Evolutionary conservation across 2,329 filamentous ascomycete species (phyloP).

Genomic region (Metarhizium guizhouense): DNA sequence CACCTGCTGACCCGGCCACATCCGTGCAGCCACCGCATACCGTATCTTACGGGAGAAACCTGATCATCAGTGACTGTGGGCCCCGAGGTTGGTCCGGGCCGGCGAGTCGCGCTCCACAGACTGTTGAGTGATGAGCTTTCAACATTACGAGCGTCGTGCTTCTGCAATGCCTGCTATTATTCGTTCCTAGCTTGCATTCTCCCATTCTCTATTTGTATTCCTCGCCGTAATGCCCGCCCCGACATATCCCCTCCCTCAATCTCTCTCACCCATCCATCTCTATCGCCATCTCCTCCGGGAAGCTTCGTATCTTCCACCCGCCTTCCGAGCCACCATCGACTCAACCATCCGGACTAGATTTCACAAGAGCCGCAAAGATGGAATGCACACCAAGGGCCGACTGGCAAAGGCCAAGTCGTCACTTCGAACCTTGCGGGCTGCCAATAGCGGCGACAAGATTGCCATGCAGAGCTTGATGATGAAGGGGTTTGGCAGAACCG

Average conservation of each 20-base stretch:
- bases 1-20: too few relatives aligned
- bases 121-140: neutral
- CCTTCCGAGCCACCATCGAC: slow-evolving; percentile 36
- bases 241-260: slow-evolving; percentile 13
- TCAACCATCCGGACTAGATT: slow-evolving; percentile 37
- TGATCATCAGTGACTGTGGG: neutral
- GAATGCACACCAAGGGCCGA: slow-evolving; percentile 18
- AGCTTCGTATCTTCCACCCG: slow-evolving; percentile 47
- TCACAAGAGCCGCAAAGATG: slow-evolving; percentile 26
- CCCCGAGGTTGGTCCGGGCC: slow-evolving; percentile 5
- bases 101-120: neutral
- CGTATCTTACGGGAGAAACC: too few relatives aligned
- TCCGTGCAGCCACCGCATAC: too few relatives aligned
- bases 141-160: too few relatives aligned
- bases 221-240: slow-evolving; percentile 19
- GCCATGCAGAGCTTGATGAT: slow-evolving; percentile 40
- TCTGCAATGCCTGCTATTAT: neutral
- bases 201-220: neutral
- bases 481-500: slow-evolving; percentile 43
- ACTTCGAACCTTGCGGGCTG: slow-evolving; percentile 42
- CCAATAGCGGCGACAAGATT: slow-evolving; percentile 38
- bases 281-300: slow-evolving; percentile 55
- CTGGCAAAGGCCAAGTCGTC: slow-evolving; percentile 30
- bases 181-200: neutral
- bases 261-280: slow-evolving; percentile 24